Evolutionary conservation across 2,329 filamentous ascomycete genomes (phyloP), one percentile per base, ranked within the genome.

Genomic region (Alternaria sp.): DNA sequence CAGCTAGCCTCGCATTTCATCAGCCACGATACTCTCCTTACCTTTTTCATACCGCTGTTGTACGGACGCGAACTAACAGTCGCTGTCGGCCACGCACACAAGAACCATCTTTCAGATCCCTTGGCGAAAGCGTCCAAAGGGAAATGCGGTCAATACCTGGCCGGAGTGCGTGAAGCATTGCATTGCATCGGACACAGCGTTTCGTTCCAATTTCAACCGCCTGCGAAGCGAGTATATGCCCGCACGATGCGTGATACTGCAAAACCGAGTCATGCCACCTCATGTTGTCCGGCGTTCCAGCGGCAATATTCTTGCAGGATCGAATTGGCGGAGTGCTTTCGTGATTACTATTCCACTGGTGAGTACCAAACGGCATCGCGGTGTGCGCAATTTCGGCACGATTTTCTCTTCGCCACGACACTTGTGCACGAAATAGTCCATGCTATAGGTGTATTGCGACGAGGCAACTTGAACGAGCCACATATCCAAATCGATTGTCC

Each of bases 391-490:
- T 73, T 75, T 57, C 75, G 76, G 1, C 75, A 76, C 51, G 76
- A 78, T 27, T 79, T 79, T 43, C 68, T 69, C 11, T 64, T 78
- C 5, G 77, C 74, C 3, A 57, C 62, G 9, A 71, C 70, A 1
- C 50, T 79, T 4, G 61, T 78, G 5, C 77, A 79, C 51, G 77
- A 79, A 50, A 57, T 78, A 28, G 65, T 68, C 4, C 77, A 79
- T 65, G 75, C 76, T 27, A 60, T 78, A 27, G 74, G 76, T 18
- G 65, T 76, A 16, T 70, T 78, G 70, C 64, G 68, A 41, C 68
- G 74, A 34, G 75, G 74, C 28, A 52, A 71, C 25, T 34, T 73
- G 1, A 34, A 41, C 5, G 77, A 79, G 62, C 72, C 74, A 28
- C 65, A 59, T 41, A 68, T 76, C 25, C 56, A 61, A 11, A 54